These are phyloP conservation scores for Ogataea pilisensis DNA, from an alignment of 805 yeast genomes.

Conservation along the genomic window DNA sequence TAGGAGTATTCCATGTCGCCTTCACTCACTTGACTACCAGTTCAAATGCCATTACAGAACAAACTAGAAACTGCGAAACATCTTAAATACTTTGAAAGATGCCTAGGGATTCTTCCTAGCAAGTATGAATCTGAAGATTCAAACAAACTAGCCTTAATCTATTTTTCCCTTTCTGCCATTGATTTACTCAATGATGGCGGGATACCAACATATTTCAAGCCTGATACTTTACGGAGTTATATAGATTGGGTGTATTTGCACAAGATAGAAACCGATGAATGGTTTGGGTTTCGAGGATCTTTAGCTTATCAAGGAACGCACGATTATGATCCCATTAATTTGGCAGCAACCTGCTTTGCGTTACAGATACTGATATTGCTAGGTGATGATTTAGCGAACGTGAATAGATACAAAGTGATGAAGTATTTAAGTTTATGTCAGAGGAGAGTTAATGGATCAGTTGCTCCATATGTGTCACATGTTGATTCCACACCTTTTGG, in stretches of 20 bases:
- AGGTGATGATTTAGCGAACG: slow-evolving; percentile 36
- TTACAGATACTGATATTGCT: slow-evolving; percentile 52
- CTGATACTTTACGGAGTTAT: slow-evolving; percentile 28
- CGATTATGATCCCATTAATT: slow-evolving; percentile 55
- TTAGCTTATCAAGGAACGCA: slow-evolving; percentile 34
- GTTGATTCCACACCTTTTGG: slow-evolving; percentile 40
- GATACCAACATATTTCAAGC: slow-evolving; percentile 24
- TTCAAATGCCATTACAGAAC: not conserved
- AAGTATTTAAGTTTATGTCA: slow-evolving; percentile 49
- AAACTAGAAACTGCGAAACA: slow-evolving; percentile 22
- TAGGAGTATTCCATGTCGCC: too few species aligned
- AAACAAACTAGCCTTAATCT: slow-evolving; percentile 63
- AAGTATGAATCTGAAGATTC: slow-evolving; percentile 59
- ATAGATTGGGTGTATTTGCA: slow-evolving; percentile 45
- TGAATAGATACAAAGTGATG: slow-evolving; percentile 44
- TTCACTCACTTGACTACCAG: not conserved
- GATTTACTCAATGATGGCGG: slow-evolving; percentile 34
- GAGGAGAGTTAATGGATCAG: not conserved
- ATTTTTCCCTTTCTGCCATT: slow-evolving; percentile 64
- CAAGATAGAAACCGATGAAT: slow-evolving; percentile 32
- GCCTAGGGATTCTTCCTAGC: slow-evolving; percentile 35
- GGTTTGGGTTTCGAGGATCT: slow-evolving; percentile 56
- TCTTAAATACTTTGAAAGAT: slow-evolving; percentile 26
- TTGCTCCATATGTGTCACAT: slow-evolving; percentile 29
- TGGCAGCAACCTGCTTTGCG: slow-evolving; percentile 77